Base-by-base conservation (phyloP, 1,284 basidiomycete species). In the Fistulinella cinereoalba region DNA sequence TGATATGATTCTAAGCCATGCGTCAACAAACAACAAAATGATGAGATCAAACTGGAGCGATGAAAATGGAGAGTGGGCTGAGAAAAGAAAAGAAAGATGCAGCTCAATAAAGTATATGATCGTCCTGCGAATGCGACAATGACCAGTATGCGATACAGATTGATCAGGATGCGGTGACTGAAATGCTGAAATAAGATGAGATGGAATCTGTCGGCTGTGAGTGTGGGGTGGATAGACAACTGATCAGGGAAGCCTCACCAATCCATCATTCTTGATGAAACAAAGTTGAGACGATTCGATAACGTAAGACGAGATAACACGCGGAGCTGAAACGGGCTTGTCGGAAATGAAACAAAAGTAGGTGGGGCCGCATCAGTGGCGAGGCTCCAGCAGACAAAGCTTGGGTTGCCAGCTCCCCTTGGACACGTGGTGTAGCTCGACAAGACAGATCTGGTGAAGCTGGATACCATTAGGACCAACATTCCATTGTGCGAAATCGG, bases 371-470 rank as follows among this genome's bases (percentile, higher is more conserved):
- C 4, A 47, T 61, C 37, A 61, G 27, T 6, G 44, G 23, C 32
- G 51, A 43, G 49, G 51, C 11, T 19, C 28, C n/a, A 56, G 44
- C 46, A 67, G 45, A 41, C 65, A 66, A 16, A 67, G 42, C 7
- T 46, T n/a, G 10, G 61, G 65, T 27, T 67, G 61, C 61, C 65
- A 64, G 24, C 62, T 67, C 16, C 65, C 61, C 41, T 9, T 50
- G 1, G 61, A 64, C 16, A 64, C 64, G 6, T 53, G 62, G 13
- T 50, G 56, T 15, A 64, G 28, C 12, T 47, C 46, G 7, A 67
- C 53, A 4, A 64, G 58, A 43, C 54, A 61, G 19, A 64, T 39
- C 29, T 64, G 52, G 4, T 56, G 40, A 6, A 64, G 41, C 32
- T 44, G 50, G 25, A 63, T 60, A 8, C 62, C 61, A 6, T 45